These are phyloP conservation scores for Hymenoscyphus repandus DNA, from an alignment of 2,329 filamentous ascomycete species.

Conservation along the genomic window DNA sequence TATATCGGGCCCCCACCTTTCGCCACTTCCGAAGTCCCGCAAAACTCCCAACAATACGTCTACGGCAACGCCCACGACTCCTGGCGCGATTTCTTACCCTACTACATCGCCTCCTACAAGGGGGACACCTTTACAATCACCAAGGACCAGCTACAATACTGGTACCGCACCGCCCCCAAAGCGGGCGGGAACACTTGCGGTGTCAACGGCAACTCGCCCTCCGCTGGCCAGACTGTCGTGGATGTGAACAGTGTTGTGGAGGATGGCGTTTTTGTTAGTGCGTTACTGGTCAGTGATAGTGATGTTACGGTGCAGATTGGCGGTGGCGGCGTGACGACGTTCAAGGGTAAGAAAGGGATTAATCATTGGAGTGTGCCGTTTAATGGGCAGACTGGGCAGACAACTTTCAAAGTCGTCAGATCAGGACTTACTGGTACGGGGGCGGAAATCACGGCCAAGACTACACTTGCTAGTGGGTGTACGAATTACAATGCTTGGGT, in stretches of 20 bases:
- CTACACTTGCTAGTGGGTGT: constrained; percentile 10
- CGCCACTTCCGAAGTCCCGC: constrained; percentile 30
- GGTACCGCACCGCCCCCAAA: constrained; percentile 37
- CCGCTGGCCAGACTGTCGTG: constrained; percentile 16
- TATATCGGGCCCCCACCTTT: constrained; percentile 44
- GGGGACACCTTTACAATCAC: constrained; percentile 30
- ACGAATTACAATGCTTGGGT: constrained; percentile 16
- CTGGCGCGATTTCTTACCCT: constrained; percentile 45
- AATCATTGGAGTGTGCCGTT: constrained; percentile 29
- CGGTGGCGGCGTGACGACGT: constrained; percentile 11
- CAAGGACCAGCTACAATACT: constrained; percentile 35
- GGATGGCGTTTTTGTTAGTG: constrained; percentile 27
- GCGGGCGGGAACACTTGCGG: constrained; percentile 30
- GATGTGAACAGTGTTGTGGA: constrained; percentile 30
- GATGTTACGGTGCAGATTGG: constrained; percentile 32
- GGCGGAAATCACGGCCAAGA: constrained; percentile 17
- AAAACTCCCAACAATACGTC: constrained; percentile 42
- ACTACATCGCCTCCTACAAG: constrained; percentile 47
- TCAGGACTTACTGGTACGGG: constrained; percentile 20
- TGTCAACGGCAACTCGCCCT: constrained; percentile 30
- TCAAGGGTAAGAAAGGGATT: constrained; percentile 15
- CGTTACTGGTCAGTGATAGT: constrained; percentile 27
- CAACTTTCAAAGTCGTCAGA: constrained; percentile 27
- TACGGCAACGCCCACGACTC: constrained; percentile 43
- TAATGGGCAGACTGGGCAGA: constrained; percentile 29